Conservation (phyloP, 73 alveolate genomes). For the Stentor coeruleus region DNA sequence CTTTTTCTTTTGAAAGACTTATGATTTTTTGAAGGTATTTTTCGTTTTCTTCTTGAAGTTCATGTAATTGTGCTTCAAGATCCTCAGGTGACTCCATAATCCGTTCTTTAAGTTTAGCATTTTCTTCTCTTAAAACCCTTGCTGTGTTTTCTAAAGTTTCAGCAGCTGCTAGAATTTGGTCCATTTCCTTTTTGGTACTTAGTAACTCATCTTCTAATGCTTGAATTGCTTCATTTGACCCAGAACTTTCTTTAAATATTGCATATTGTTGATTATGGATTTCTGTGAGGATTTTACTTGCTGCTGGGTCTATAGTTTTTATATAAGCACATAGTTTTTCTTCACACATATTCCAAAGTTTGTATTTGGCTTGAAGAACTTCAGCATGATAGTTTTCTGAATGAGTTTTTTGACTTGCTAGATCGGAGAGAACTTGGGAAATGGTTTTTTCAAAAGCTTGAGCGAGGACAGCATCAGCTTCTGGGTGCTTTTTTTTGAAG, state of each 20-base stretch:
- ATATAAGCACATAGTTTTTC: slow-evolving; percentile 30
- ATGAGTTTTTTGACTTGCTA: slow-evolving; percentile 18
- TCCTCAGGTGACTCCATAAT: slow-evolving; percentile 35
- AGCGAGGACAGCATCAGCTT: slow-evolving; percentile 54
- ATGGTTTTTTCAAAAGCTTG: slow-evolving; percentile 24
- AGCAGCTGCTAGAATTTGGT: not conserved
- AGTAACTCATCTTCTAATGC: not conserved
- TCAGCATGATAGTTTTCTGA: slow-evolving; percentile 17
- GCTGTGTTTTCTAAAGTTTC: not conserved
- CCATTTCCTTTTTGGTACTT: not conserved
- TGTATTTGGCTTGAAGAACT: slow-evolving; percentile 40
- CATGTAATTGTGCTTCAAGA: slow-evolving; percentile 24
- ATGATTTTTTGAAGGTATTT: slow-evolving; percentile 34
- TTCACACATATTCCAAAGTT: slow-evolving; percentile 32
- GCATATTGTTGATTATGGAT: slow-evolving; percentile 6
- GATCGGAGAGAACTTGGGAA: slow-evolving; percentile 30
- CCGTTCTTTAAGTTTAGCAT: slow-evolving; percentile 28
- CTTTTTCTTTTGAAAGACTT: slow-evolving; percentile 35
- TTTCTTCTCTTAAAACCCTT: slow-evolving; percentile 12
- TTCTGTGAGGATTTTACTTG: slow-evolving; percentile 28
- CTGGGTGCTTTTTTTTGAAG: slow-evolving; percentile 39
- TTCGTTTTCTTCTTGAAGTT: slow-evolving; percentile 52
- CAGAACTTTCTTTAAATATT: not conserved
- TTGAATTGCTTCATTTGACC: not conserved
- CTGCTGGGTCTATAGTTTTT: slow-evolving; percentile 24